A percentile compares a stretch with the other conserved stretches of the same genome.
phyloP scores from a whole-genome alignment of 75 land plant species.

The Selaginella moellendorffii region DNA sequence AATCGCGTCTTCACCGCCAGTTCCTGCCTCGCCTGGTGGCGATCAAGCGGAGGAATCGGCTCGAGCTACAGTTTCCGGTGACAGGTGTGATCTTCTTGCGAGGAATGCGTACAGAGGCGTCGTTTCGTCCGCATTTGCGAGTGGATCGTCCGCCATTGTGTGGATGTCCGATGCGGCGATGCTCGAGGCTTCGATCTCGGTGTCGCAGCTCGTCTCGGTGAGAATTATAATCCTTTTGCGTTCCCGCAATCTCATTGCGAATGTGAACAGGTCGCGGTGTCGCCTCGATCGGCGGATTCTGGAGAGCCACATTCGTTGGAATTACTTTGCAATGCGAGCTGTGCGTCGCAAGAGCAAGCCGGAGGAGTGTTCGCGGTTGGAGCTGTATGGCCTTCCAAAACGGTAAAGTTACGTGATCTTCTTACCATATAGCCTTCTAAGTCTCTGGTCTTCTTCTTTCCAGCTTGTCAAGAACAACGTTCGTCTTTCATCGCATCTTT shows the following conservation, averaged over 20 bases:
- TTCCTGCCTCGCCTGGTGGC: too few species aligned
- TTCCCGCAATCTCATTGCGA: too few species aligned
- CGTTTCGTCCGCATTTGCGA: neutral
- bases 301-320: neutral
- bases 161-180: slow-evolving; percentile 67
- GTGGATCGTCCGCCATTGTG: slow-evolving; percentile 17
- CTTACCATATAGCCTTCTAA: too few species aligned
- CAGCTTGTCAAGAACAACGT: slow-evolving; percentile 51
- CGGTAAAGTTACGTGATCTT: too few species aligned
- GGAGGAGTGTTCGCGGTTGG: slow-evolving; percentile 64
- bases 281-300: neutral
- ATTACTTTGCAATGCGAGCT: neutral
- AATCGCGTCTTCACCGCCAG: neutral
- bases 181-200: slow-evolving; percentile 26
- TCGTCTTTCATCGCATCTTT: slow-evolving; percentile 50
- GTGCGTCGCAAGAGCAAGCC: slow-evolving; percentile 3
- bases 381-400: slow-evolving; percentile 48
- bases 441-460: slow-evolving; percentile 7
- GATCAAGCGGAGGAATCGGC: neutral
- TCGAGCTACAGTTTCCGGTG: neutral
- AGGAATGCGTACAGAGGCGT: neutral
- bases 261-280: too few species aligned
- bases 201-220: slow-evolving; percentile 50
- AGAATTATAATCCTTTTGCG: neutral
- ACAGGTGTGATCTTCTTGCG: neutral